These are phyloP conservation scores for Cicer chorassanicum DNA, from an alignment of 306 rosid species.

Conservation along the genomic window DNA sequence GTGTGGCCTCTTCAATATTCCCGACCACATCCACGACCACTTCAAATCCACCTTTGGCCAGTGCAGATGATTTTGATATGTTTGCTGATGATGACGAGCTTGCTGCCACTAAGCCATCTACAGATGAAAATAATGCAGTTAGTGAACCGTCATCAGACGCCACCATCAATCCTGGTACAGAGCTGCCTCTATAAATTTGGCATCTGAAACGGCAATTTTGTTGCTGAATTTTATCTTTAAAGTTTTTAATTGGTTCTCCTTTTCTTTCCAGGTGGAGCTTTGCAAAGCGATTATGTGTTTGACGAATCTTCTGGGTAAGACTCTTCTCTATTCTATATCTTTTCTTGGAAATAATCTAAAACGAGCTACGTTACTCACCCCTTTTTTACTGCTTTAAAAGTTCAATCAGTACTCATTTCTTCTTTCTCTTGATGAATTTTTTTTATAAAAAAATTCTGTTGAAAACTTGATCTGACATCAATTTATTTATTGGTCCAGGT, in stretches of 20 bases:
- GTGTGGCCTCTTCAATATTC: constrained; percentile 46
- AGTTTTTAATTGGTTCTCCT: constrained; percentile 16
- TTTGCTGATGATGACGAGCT: constrained; percentile 75
- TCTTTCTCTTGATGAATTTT: constrained; percentile 23
- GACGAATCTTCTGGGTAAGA: constrained; percentile 74
- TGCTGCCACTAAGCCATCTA: constrained; percentile 55
- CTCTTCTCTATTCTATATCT: constrained; percentile 33
- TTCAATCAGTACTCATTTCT: constrained; percentile 5
- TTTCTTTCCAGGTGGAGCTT: constrained; percentile 58
- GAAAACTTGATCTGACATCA: constrained; percentile 35
- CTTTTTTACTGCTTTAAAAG: constrained; percentile 1
- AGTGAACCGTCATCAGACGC: constrained; percentile 49
- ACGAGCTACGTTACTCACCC: not conserved
- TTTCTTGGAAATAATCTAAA: constrained; percentile 26
- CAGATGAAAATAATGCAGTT: constrained; percentile 53
- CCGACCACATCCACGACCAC: constrained; percentile 33
- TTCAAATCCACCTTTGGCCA: constrained; percentile 44
- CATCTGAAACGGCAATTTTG: constrained; percentile 36
- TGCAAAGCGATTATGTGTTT: constrained; percentile 60
- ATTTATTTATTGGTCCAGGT: constrained; percentile 54
- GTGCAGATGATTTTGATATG: constrained; percentile 71
- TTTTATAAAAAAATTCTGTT: constrained; percentile 17
- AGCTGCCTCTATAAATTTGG: constrained; percentile 27
- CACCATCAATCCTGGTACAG: constrained; percentile 46
- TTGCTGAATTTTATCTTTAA: constrained; percentile 22